Evolutionary conservation across 352 stramenopile genomes (phyloP).

Genomic region (Pythium sp.): DNA sequence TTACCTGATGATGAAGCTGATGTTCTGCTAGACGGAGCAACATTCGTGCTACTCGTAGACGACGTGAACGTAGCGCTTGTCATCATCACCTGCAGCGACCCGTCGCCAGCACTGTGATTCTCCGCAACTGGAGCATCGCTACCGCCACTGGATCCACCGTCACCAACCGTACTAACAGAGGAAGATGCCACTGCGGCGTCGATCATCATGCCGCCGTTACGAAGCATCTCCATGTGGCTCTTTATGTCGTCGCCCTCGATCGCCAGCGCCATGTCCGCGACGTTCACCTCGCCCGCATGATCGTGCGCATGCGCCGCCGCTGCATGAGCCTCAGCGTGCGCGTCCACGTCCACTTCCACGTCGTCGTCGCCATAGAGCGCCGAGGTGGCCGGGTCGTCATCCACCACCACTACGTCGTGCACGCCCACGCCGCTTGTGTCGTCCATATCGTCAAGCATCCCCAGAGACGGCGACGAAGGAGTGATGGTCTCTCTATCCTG

Average conservation of each 20-base stretch:
- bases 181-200: neutral
- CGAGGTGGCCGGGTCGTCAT: slow-evolving; percentile 3
- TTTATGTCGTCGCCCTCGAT: slow-evolving; percentile 20
- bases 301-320: neutral
- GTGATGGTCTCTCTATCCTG: neutral
- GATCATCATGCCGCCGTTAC: slow-evolving; percentile 12
- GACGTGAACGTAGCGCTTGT: neutral
- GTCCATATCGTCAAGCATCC: slow-evolving; percentile 8
- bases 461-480: neutral
- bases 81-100: slow-evolving; percentile 1
- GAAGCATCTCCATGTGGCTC: slow-evolving; percentile 19
- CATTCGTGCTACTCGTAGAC: neutral
- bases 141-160: neutral
- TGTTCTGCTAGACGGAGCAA: neutral
- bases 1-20: neutral
- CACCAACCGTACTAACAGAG: neutral
- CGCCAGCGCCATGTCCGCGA: slow-evolving; percentile 16
- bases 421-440: neutral
- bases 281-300: neutral
- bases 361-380: slow-evolving; percentile 13
- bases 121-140: neutral
- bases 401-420: neutral
- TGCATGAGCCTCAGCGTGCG: neutral
- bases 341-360: neutral
- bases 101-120: neutral